Conservation (phyloP, 2,329 filamentous ascomycete species). For the Cephalotrichum gorgonifer region DNA sequence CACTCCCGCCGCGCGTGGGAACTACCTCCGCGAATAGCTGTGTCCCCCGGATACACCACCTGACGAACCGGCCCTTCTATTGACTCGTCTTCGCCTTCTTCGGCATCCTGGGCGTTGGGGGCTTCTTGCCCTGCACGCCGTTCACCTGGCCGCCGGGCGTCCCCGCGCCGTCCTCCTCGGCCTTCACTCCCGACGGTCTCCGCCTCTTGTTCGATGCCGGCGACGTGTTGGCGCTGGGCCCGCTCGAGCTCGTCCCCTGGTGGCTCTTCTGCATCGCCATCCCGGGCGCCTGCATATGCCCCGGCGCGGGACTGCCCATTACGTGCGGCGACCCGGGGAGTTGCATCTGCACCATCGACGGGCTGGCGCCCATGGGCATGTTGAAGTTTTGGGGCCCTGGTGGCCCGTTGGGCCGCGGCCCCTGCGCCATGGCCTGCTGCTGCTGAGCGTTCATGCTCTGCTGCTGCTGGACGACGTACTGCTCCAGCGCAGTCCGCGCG, state of each 20-base stretch:
- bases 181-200: constrained; percentile 46
- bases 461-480: constrained; percentile 42
- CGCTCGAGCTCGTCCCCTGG: constrained; percentile 51
- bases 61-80: not conserved
- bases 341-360: constrained; percentile 47
- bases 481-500: constrained; percentile 49
- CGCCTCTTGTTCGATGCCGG: constrained; percentile 50
- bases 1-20: not conserved
- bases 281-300: constrained; percentile 51
- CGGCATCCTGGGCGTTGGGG: constrained; percentile 44
- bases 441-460: constrained; percentile 16
- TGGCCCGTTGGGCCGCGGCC: constrained; percentile 17
- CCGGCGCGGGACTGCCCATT: constrained; percentile 49
- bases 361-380: constrained; percentile 50
- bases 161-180: constrained; percentile 43
- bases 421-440: too few species aligned
- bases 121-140: constrained; percentile 41
- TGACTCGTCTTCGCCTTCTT: constrained; percentile 8
- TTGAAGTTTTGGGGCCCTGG: constrained; percentile 42
- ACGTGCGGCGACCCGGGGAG: constrained; percentile 52
- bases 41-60: too few species aligned
- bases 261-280: constrained; percentile 61
- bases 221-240: constrained; percentile 57
- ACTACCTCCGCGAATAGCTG: too few species aligned
- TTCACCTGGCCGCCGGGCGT: constrained; percentile 40